phyloP scores from a whole-genome alignment of 1,284 basidiomycete genomes.

The Leccinum fuscescens region DNA sequence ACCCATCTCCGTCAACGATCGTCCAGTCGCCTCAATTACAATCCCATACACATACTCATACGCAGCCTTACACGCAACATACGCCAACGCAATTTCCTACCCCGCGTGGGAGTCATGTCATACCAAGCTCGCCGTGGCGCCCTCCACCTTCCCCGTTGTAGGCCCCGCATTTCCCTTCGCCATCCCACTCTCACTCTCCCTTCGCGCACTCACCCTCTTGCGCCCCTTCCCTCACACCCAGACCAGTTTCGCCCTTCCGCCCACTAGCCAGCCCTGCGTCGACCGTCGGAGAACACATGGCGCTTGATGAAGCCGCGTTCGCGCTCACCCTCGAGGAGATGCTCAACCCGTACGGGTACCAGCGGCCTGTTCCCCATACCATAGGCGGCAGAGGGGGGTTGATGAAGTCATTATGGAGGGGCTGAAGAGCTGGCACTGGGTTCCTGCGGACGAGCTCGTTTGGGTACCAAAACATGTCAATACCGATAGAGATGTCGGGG shows the following conservation, averaged over 20 bases:
- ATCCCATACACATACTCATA: background rate
- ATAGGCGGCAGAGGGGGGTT: constrained; percentile 6
- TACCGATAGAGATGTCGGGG: no score
- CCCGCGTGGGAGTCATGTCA: background rate
- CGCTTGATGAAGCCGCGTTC: constrained; percentile 17
- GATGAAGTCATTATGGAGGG: constrained; percentile 22
- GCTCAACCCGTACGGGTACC: constrained; percentile 9
- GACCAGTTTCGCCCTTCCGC: constrained; percentile 6
- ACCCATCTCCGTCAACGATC: background rate
- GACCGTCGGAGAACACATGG: constrained; percentile 32
- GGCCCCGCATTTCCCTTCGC: background rate
- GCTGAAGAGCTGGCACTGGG: constrained; percentile 23
- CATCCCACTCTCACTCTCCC: background rate
- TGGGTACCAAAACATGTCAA: background rate
- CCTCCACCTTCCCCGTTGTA: background rate
- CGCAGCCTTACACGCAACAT: background rate
- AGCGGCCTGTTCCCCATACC: background rate
- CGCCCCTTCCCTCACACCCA: background rate
- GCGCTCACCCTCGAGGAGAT: background rate
- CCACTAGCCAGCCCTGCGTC: constrained; percentile 20
- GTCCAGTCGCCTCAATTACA: background rate
- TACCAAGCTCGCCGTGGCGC: background rate
- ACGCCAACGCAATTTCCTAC: background rate
- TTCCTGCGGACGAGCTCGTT: constrained; percentile 3
- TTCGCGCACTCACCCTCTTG: background rate